Evolutionary conservation across 1,284 basidiomycete genomes (phyloP).

Genomic region (Marasmius sp.): DNA sequence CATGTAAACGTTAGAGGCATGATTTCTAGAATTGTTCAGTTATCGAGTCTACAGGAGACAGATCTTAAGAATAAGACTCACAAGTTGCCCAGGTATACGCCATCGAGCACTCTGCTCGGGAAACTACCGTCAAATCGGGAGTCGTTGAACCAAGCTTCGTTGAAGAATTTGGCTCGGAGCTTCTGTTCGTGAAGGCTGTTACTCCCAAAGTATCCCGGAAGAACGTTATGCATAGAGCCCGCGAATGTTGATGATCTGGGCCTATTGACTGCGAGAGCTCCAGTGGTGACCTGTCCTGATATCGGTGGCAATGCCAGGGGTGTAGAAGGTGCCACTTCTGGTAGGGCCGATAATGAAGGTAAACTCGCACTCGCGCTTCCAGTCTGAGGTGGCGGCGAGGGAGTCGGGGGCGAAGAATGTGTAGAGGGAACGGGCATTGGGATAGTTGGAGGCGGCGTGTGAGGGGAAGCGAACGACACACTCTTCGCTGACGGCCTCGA

Average conservation of each 20-base stretch:
- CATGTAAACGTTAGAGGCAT: constrained; percentile 95
- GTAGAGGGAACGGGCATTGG: background rate
- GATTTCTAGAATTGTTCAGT: constrained; percentile 55
- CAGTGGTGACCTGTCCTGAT: background rate
- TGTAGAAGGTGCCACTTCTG: background rate
- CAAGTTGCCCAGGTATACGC: constrained; percentile 95
- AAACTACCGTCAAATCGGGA: constrained; percentile 93
- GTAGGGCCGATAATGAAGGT: background rate
- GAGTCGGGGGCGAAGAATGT: background rate
- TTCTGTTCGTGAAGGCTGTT: background rate
- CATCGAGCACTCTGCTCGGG: constrained; percentile 91
- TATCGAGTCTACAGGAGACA: background rate
- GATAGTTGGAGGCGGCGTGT: constrained; percentile 8
- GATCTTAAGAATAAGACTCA: constrained; percentile 41
- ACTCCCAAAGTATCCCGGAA: background rate
- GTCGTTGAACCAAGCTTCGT: constrained; percentile 85
- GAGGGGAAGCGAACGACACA: constrained; percentile 47
- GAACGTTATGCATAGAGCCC: background rate
- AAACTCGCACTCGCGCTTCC: background rate
- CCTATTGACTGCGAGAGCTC: background rate
- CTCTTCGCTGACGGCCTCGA: constrained; percentile 46
- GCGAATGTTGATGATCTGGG: background rate
- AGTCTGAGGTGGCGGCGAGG: background rate
- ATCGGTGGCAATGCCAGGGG: background rate
- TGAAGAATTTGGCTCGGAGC: background rate